Conservation (phyloP, 257 asterid species). For the Solanum medicagineum region DNA sequence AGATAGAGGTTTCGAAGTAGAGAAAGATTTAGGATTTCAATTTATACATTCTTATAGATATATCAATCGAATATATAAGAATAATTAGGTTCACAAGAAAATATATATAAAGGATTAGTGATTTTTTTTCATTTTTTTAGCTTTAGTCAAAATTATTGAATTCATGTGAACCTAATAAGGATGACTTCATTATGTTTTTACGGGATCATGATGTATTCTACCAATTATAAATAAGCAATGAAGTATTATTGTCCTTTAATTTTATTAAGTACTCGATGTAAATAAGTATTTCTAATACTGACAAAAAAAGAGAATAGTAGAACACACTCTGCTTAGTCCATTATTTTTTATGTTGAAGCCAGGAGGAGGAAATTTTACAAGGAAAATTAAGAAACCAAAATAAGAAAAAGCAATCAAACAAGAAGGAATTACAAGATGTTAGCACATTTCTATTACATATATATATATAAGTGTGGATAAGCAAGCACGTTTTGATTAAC, state of each 20-base stretch:
- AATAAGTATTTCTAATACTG: neutral
- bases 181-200: too few species aligned
- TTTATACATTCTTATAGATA: neutral
- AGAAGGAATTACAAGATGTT: neutral
- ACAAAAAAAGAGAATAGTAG: neutral
- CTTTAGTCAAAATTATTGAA: too few species aligned
- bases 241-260: neutral
- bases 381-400: neutral
- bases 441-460: neutral
- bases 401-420: neutral
- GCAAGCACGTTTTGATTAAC: too few species aligned
- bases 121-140: too few species aligned
- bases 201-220: too few species aligned
- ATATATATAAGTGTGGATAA: too few species aligned
- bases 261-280: rapidly evolving
- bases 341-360: neutral
- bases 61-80: neutral
- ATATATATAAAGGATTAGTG: neutral
- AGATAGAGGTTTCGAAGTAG: neutral
- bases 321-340: neutral
- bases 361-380: neutral
- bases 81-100: neutral
- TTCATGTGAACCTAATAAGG: too few species aligned
- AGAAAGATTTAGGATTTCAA: neutral
- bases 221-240: too few species aligned